phyloP scores from a whole-genome alignment of 306 rosid genomes.

The Trifolium subterraneum region DNA sequence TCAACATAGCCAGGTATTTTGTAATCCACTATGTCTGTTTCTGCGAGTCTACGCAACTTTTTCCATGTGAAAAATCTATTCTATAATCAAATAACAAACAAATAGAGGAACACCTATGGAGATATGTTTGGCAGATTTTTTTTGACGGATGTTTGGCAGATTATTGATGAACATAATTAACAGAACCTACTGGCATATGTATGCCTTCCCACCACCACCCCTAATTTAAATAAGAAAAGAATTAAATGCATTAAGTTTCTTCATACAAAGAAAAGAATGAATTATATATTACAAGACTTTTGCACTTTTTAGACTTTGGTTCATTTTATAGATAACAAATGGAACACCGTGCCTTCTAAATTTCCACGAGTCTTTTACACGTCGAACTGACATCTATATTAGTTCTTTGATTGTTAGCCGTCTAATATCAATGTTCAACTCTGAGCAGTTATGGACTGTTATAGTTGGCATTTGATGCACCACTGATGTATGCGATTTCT shows the following conservation, averaged over 20 bases:
- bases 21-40: conserved; percentile 25
- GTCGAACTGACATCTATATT: not conserved
- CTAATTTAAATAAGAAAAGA: too few relatives aligned
- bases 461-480: not conserved
- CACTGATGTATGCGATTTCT: not conserved
- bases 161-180: not conserved
- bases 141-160: not conserved
- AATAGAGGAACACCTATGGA: not conserved
- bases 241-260: conserved; percentile 5
- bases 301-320: not conserved
- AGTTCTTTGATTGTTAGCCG: not conserved
- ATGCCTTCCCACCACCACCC: not conserved
- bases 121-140: not conserved
- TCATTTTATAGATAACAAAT: not conserved
- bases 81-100: conserved; percentile 12
- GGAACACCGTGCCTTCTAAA: not conserved
- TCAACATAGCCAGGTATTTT: conserved; percentile 91
- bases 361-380: not conserved
- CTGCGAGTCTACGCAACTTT: not conserved
- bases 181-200: not conserved
- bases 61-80: conserved; percentile 16
- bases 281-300: conserved; percentile 2
- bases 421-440: not conserved
- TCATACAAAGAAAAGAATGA: not conserved
- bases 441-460: not conserved